Evolutionary conservation across 345 rosid species (phyloP).

Genomic region (Passiflora organensis): DNA sequence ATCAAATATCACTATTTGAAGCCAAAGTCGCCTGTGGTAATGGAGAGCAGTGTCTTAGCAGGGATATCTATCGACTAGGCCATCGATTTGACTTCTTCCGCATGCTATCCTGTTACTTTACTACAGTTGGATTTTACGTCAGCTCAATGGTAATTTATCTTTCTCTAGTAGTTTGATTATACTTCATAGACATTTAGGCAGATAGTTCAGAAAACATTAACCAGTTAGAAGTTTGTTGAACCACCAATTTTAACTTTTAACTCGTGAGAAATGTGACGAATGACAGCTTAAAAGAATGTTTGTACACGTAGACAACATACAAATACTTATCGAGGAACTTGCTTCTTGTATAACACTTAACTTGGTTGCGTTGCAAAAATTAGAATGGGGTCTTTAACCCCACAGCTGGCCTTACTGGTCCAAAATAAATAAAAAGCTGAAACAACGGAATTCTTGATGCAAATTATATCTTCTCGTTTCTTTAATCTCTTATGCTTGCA

Average conservation of each 20-base stretch:
- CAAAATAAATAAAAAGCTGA: too few species aligned
- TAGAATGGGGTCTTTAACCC: not conserved
- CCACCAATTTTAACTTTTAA: too few species aligned
- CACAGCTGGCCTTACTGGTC: too few species aligned
- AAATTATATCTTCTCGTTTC: too few species aligned
- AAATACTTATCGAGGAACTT: too few species aligned
- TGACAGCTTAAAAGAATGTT: too few species aligned
- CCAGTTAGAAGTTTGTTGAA: too few species aligned
- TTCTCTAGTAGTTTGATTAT: constrained; percentile 4
- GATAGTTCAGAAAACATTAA: not conserved
- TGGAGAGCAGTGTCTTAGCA: constrained; percentile 89
- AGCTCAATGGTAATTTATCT: constrained; percentile 73
- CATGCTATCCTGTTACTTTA: constrained; percentile 84
- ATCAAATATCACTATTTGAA: constrained; percentile 95
- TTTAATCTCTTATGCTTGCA: too few species aligned
- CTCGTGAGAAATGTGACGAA: too few species aligned
- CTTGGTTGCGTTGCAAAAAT: not conserved
- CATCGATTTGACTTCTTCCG: constrained; percentile 98
- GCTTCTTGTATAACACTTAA: not conserved
- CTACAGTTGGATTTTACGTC: constrained; percentile 82
- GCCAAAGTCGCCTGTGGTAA: constrained; percentile 98
- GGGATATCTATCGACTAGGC: constrained; percentile 89
- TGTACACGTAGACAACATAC: too few species aligned
- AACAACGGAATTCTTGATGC: too few species aligned
- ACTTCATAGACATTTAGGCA: constrained; percentile 5